These are phyloP conservation scores for Streptanthus diversifolius DNA, from an alignment of 345 rosid genomes.

Conservation along the genomic window DNA sequence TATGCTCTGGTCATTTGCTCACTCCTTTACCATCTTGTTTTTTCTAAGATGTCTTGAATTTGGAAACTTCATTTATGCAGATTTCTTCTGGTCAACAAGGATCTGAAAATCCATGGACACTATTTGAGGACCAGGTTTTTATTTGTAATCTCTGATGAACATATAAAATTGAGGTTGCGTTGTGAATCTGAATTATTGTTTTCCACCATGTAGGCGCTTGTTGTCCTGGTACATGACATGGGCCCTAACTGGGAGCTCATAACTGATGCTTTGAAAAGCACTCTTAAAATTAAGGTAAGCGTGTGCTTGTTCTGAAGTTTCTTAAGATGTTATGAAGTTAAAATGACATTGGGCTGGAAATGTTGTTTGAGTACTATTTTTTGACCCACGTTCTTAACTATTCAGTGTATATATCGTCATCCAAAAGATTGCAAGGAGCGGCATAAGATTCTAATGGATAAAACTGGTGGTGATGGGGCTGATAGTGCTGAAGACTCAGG, in stretches of 20 bases:
- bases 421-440: constrained; percentile 96
- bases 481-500: constrained; percentile 99
- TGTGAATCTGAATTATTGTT: constrained; percentile 10
- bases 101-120: constrained; percentile 79
- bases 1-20: constrained; percentile 7
- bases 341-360: background rate
- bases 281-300: constrained; percentile 81
- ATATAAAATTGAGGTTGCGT: constrained; percentile 4
- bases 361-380: constrained; percentile 5
- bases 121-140: constrained; percentile 91
- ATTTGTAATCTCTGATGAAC: constrained; percentile 10
- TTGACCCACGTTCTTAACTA: background rate
- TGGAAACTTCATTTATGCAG: constrained; percentile 43
- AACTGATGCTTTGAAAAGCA: constrained; percentile 84
- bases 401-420: constrained; percentile 80
- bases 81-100: constrained; percentile 66
- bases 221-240: constrained; percentile 96
- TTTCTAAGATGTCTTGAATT: constrained; percentile 18
- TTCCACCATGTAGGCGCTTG: constrained; percentile 66
- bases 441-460: constrained; percentile 83
- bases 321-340: background rate
- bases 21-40: constrained; percentile 8
- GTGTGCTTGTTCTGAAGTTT: constrained; percentile 13
- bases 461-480: constrained; percentile 79
- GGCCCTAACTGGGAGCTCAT: constrained; percentile 99